Conservation (phyloP, 208 protist genomes). For the Trypanosoma cruzi region DNA sequence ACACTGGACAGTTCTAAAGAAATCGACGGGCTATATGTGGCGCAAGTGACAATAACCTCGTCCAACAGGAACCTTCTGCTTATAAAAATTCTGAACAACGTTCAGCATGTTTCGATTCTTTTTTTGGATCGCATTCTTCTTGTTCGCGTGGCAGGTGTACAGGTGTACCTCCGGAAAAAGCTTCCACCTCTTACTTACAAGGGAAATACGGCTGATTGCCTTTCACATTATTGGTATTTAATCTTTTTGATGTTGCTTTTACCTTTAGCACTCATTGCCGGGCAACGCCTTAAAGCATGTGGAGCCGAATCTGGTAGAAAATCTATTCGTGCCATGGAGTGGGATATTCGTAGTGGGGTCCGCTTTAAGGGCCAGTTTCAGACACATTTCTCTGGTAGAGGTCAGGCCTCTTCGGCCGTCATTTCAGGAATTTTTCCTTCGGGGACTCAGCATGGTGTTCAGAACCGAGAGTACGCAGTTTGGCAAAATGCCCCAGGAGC, state of each 20-base stretch:
- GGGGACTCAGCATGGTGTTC: slow-evolving; percentile 1
- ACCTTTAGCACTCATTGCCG: slow-evolving; percentile 59
- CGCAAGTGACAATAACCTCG: slow-evolving; percentile 22
- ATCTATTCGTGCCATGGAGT: slow-evolving; percentile 45
- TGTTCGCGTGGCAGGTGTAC: slow-evolving; percentile 37
- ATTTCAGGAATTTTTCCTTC: neutral
- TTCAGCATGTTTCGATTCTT: slow-evolving; percentile 48
- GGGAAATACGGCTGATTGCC: slow-evolving; percentile 46
- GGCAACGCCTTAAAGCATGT: slow-evolving; percentile 47
- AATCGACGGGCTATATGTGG: neutral
- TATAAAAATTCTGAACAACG: slow-evolving; percentile 44
- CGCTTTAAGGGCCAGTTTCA: slow-evolving; percentile 17
- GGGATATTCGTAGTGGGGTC: slow-evolving; percentile 74
- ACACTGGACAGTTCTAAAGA: neutral
- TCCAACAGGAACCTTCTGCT: slow-evolving; percentile 29
- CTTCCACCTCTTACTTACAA: slow-evolving; percentile 16
- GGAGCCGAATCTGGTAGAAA: slow-evolving; percentile 53
- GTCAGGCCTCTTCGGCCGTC: neutral
- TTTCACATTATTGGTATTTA: slow-evolving; percentile 75
- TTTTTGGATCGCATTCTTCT: slow-evolving; percentile 42
- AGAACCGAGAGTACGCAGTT: neutral
- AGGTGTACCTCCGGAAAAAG: slow-evolving; percentile 43
- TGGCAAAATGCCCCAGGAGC: neutral
- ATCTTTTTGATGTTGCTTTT: slow-evolving; percentile 81
- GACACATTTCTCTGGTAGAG: neutral